A percentile compares a stretch with the other conserved stretches of the same genome.
Evolutionary conservation across 306 rosid species (phyloP).

Genomic region (Cucumis cinereus): DNA sequence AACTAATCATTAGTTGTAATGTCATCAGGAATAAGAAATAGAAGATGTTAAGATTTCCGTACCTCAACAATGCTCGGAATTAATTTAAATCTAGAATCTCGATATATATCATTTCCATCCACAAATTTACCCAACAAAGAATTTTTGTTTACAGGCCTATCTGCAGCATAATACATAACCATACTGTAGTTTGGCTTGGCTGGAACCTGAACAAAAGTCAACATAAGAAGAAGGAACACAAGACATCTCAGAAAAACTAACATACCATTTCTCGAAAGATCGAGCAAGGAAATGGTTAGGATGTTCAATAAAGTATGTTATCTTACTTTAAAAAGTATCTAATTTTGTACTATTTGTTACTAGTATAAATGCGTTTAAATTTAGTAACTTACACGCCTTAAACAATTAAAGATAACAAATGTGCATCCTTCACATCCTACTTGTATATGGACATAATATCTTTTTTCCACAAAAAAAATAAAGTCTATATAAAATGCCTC

Average conservation of each 20-base stretch:
- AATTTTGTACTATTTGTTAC: neutral
- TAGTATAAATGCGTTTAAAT: neutral
- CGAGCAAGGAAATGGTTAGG: neutral
- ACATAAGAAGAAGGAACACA: neutral
- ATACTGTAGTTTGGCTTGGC: conserved; percentile 91
- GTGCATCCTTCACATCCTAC: neutral
- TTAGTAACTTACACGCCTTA: neutral
- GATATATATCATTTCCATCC: conserved; percentile 58
- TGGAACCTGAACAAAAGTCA: conserved; percentile 53
- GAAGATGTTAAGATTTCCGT: conserved; percentile 4
- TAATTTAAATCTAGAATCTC: conserved; percentile 80
- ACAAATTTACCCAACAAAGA: conserved; percentile 72
- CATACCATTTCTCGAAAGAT: neutral
- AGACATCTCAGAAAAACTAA: neutral
- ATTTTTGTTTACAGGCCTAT: conserved; percentile 51
- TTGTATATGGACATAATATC: neutral
- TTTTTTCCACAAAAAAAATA: neutral
- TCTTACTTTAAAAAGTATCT: neutral
- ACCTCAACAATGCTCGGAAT: conserved; percentile 96
- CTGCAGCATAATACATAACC: conserved; percentile 76
- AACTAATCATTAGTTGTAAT: conserved; percentile 16
- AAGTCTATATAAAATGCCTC: neutral
- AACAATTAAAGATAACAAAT: neutral
- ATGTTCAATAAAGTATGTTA: neutral
- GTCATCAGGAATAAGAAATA: neutral